Base-by-base conservation (phyloP, 495 filamentous ascomycete species). In the Neurospora africana region DNA sequence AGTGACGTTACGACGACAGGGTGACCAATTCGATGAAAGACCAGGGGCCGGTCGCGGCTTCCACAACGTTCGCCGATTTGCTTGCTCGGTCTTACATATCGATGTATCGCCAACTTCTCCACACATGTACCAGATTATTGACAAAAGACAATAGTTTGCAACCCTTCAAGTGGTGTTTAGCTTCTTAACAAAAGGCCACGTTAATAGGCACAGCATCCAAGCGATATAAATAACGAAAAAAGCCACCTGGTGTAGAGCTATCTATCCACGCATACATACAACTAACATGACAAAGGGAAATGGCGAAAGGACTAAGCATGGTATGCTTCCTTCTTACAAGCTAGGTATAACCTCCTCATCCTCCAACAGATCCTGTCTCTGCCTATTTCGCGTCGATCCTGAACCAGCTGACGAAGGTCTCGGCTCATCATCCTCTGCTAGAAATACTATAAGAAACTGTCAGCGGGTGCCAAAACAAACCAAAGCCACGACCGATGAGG, bases 331-430 rank as follows among this genome's bases (percentile, higher is more conserved):
- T 40, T 30, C 5, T 39, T 30, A 73, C 33, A 74, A 21, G 13
- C 43, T 68, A 9, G 77, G 77, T 39, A 80, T 33, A 10, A 80
- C 41, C 74, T 79, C 78, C 19, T 79, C 78, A 44, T 80, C 77
- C 38, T 79, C 75, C 15, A 78, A 19, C 30, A 39, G 53, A 15
- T 77, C 76, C 35, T 69, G 69, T 37, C 75, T 68, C 35, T 36
- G 71, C 7, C 73, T 35, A 38, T 72, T 44, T 7, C 35, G 27
- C 7, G 35, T 44, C 11, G 41, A 67, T 17, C 21, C 72, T 40
- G 68, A 68, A 8, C 33, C 17, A 0, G 38, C n/a, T 38, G 30
- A 37, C 0, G 27, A 65, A 9, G 53, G 53, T 19, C 27, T 65
- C 27, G 38, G 30, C 19, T 78, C 75, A 27, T 77, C 74, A 13